Evolutionary conservation across 1,284 basidiomycete species (phyloP), one percentile per base, ranked within the genome.

Genomic region (Hemileia vastatrix): DNA sequence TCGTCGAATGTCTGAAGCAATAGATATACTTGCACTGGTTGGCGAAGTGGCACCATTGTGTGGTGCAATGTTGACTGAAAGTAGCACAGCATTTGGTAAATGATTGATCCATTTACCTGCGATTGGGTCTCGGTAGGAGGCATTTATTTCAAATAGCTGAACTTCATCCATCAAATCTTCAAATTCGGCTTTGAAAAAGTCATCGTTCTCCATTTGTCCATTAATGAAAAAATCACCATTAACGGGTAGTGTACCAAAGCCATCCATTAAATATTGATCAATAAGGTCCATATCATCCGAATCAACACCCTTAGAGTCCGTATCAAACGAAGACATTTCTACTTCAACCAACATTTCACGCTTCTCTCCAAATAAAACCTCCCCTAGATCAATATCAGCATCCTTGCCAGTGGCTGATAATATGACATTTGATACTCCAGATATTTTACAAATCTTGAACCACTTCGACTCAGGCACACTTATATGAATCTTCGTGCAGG

Each of bases 311-410:
- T 79, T 57, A 80, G 78, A 66, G 60, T 79, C 78, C 70, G 89
- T 87, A n/a, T n/a, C n/a, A n/a, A n/a, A n/a, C n/a, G n/a, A n/a
- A 73, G 90, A 86, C 61, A 93, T 81, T 77, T 96, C 92, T 51
- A 95, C 82, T 78, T 96, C 92, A 64, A 96, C 83, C 21, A 96
- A 80, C 83, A 96, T 89, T 80, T 96, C 92, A 76, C 91, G 88
- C 69, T 84, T 82, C 79, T 95, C 91, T 36, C 90, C 91, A 72
- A 88, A 92, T 58, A 89, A 81, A 70, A 96, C 78, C 76, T 95
- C 91, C 45, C 89, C 87, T n/a, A 98, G 81, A 69, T 96, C 90
- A 58, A 98, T 83, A 74, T 97, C 93, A 43, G 94, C 90, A 71
- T 96, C 86, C 71, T 89, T 86, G 23, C 94, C 94, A 65, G 89